Conservation (phyloP, 2,329 filamentous ascomycete genomes). For the Sclerotinia borealis region DNA sequence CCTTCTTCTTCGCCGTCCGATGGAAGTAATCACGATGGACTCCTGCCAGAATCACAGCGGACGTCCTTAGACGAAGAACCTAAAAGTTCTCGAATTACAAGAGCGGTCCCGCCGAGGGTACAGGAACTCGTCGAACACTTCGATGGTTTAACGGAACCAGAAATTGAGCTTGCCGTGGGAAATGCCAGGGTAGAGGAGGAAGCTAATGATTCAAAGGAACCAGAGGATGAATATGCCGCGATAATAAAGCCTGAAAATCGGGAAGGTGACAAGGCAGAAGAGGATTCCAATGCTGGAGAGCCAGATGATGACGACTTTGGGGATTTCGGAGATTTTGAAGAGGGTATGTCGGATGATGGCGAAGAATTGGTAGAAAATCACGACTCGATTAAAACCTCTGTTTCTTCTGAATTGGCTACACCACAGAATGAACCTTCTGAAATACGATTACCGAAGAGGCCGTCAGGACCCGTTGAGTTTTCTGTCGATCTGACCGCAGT, state of each 20-base stretch:
- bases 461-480: conserved; percentile 24
- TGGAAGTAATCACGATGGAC: conserved; percentile 26
- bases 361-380: conserved; percentile 14
- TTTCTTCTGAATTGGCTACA: background rate
- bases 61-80: conserved; percentile 32
- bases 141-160: conserved; percentile 23
- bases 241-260: background rate
- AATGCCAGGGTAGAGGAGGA: background rate
- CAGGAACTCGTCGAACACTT: conserved; percentile 28
- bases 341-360: conserved; percentile 25
- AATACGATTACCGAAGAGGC: background rate
- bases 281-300: background rate
- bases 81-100: conserved; percentile 12
- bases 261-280: conserved; percentile 3
- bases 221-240: background rate
- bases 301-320: conserved; percentile 33
- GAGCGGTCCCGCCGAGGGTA: conserved; percentile 14
- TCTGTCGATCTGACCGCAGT: conserved; percentile 23
- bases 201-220: background rate
- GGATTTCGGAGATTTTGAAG: conserved; percentile 37
- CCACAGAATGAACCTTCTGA: background rate
- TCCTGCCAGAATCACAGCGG: conserved; percentile 27
- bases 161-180: conserved; percentile 10
- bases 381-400: background rate
- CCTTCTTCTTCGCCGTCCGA: conserved; percentile 30